Conservation (phyloP, 192 early-diverging fungal species). For the Phycomyces blakesleeanus region DNA sequence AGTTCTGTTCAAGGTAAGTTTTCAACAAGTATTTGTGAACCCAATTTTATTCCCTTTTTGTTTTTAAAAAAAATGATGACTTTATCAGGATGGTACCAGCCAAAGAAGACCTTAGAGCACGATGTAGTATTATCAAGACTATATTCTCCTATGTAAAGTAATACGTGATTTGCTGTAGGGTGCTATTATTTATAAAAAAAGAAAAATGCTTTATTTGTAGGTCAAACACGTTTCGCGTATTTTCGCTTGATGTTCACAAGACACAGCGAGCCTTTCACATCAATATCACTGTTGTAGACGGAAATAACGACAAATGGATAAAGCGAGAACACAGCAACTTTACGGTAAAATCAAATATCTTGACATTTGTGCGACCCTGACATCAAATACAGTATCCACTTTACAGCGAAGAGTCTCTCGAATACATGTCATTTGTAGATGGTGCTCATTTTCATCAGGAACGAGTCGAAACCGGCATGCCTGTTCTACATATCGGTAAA, state of each 20-base stretch:
- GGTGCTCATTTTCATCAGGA: constrained; percentile 22
- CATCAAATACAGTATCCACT: neutral
- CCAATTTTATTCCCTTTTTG: neutral
- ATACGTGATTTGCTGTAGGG: neutral
- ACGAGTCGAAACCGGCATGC: constrained; percentile 6
- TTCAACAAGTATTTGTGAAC: too few relatives aligned
- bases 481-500: constrained; percentile 16
- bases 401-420: constrained; percentile 6
- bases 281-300: neutral
- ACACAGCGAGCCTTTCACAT: neutral
- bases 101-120: constrained; percentile 3
- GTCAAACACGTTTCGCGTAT: constrained; percentile 1
- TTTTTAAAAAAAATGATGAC: too few relatives aligned
- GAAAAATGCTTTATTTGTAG: neutral
- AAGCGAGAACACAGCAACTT: neutral
- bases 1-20: constrained; percentile 13
- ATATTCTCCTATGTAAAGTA: constrained; percentile 15
- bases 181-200: neutral
- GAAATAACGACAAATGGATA: neutral
- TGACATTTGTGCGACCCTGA: neutral
- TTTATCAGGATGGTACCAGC: constrained; percentile 13
- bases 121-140: constrained; percentile 10
- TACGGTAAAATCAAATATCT: neutral
- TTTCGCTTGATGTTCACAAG: neutral
- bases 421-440: constrained; percentile 27